Base-by-base conservation (phyloP, 2,329 filamentous ascomycete species). In the Clarireedia sp. region DNA sequence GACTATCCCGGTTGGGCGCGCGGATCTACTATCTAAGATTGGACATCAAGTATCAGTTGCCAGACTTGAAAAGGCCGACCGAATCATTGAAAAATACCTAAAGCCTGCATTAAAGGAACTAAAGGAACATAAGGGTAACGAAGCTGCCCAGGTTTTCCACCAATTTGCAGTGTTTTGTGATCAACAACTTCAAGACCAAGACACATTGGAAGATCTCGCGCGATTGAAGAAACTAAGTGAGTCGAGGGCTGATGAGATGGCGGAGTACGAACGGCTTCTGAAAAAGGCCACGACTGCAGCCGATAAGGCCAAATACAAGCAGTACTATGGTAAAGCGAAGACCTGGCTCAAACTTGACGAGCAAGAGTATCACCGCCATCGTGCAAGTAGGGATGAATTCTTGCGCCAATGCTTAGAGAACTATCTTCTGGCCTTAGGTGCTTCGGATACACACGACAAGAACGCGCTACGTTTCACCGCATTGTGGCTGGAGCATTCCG, bases 151-250 rank as follows among this genome's bases (percentile, higher is more conserved):
- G 62, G 94, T 97, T 0, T 96, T 90, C 65, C 90, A 96, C 68
- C 89, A 95, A 64, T 97, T 97, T 69, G 94, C 95, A 24, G 81
- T 85, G 51, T 99, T 99, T 68, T 99, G 95, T 66, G 92, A 99
- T 68, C 85, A 90, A 65, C 94, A 99, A 68, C 76, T 99, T 9
- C 88, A 96, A 64, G 92, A 92, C 66, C 81, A 86, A 0, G 90
- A 95, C 63, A 83, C 86, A 36, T 74, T 91, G 1, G 90, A 95
- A 68, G 94, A 99, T 64, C 81, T 96, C 57, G 81, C 82, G 29
- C 85, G 94, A 46, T 79, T 96, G 43, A 81, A 88, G 66, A 89
- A 83, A 63, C 76, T 97, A 33, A 86, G 85, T 62, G 80, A 90
- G 65, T 85, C 85, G 58, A 96, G 96, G 69, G 80, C 83, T 61